Evolutionary conservation across 257 asterid species (phyloP).

Genomic region (Eustoma russellianum): DNA sequence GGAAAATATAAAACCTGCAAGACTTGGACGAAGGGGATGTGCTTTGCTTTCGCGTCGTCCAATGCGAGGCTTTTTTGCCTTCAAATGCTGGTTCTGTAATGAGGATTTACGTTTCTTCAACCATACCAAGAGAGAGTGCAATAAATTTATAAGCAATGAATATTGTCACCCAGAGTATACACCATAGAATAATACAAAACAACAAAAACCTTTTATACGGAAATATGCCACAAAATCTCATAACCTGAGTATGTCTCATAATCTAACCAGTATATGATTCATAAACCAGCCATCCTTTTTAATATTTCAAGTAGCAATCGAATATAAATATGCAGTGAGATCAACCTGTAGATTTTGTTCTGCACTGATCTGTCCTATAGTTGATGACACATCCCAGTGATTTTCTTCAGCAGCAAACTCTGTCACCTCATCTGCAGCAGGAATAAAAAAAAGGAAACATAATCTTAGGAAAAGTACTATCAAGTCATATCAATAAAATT

Average conservation of each 20-base stretch:
- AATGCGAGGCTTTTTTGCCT: constrained; percentile 11
- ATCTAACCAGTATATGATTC: not conserved
- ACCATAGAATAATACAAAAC: not conserved
- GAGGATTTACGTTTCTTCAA: constrained; percentile 1
- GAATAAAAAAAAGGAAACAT: constrained; percentile 1
- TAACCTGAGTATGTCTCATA: too few relatives aligned
- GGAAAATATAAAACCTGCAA: constrained; percentile 54
- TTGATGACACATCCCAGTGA: constrained; percentile 21
- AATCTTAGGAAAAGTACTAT: not conserved
- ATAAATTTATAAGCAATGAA: not conserved
- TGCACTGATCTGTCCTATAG: constrained; percentile 16
- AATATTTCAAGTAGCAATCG: too few relatives aligned
- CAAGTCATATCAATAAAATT: too few relatives aligned
- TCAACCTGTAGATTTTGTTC: constrained; percentile 42
- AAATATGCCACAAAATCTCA: too few relatives aligned
- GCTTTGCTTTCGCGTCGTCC: constrained; percentile 23
- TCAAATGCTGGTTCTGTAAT: constrained; percentile 8
- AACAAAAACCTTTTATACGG: too few relatives aligned
- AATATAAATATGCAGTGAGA: constrained; percentile 13
- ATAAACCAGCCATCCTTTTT: too few relatives aligned
- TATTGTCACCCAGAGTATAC: not conserved
- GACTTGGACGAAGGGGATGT: constrained; percentile 41
- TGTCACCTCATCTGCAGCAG: constrained; percentile 26
- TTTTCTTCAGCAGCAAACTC: constrained; percentile 23
- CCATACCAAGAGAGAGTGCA: not conserved